Conservation (phyloP, 257 asterid genomes). For the Dorcoceras hygrometricum region DNA sequence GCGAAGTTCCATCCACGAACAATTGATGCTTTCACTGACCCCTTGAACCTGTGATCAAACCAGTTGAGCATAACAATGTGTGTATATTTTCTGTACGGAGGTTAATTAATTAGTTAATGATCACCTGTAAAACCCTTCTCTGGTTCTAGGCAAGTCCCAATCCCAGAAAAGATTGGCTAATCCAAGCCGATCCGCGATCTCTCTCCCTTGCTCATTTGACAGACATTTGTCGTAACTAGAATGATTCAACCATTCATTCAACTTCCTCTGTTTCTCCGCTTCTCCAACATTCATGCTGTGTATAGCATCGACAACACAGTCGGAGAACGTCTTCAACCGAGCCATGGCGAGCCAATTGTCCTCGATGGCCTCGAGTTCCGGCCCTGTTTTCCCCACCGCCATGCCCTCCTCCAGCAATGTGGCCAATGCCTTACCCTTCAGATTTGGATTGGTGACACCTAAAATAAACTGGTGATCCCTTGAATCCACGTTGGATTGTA, state of each 20-base stretch:
- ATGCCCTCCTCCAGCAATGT: conserved; percentile 61
- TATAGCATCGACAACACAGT: conserved; percentile 70
- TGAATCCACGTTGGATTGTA: conserved; percentile 82
- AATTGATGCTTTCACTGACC: conserved; percentile 77
- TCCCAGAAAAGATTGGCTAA: conserved; percentile 68
- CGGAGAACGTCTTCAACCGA: conserved; percentile 66
- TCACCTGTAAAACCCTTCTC: conserved; percentile 92
- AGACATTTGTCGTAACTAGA: conserved; percentile 67
- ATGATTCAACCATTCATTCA: conserved; percentile 70
- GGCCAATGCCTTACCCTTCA: conserved; percentile 68
- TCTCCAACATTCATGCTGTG: conserved; percentile 46
- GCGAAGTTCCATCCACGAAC: conserved; percentile 93
- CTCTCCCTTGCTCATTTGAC: conserved; percentile 68
- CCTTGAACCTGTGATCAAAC: conserved; percentile 37
- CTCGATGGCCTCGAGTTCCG: conserved; percentile 77
- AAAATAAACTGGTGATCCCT: conserved; percentile 90
- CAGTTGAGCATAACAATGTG: background rate
- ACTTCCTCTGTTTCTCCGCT: conserved; percentile 62
- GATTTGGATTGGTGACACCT: conserved; percentile 69
- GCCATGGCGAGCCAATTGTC: conserved; percentile 83
- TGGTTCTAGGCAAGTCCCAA: conserved; percentile 90
- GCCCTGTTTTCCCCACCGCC: conserved; percentile 80
- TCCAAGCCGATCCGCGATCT: conserved; percentile 62
- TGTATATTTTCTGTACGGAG: too few relatives aligned
- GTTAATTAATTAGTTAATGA: too few relatives aligned